Percentiles rank a stretch among this genome's conserved stretches.
These are phyloP conservation scores for Zymoseptoria ardabiliae DNA, from an alignment of 2,329 filamentous ascomycete genomes.

Conservation along the genomic window DNA sequence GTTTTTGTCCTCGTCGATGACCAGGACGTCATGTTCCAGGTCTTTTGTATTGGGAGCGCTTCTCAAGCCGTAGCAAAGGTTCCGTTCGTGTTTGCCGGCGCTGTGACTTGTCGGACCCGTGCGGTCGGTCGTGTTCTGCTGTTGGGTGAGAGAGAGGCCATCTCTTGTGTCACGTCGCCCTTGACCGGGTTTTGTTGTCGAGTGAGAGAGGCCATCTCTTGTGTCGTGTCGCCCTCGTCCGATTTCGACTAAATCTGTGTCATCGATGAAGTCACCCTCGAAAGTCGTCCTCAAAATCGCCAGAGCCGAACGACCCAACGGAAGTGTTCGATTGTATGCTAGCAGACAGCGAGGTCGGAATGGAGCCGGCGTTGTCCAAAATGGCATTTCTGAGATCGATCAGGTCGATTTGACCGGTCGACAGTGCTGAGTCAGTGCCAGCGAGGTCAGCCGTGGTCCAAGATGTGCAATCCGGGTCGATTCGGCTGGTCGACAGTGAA, in stretches of 20 bases:
- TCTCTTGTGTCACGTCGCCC: not conserved
- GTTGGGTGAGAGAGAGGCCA: not conserved
- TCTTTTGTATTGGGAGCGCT: conserved; percentile 59
- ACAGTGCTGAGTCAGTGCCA: no score
- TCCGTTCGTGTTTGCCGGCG: conserved; percentile 23
- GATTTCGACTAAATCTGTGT: conserved; percentile 39
- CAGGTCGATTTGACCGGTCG: no score
- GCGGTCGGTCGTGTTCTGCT: conserved; percentile 2
- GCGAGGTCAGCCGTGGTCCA: no score
- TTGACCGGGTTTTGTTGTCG: not conserved
- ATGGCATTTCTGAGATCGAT: no score
- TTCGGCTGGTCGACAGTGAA: no score
- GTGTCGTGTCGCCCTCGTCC: no score
- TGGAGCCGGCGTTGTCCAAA: no score
- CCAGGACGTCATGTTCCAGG: conserved; percentile 92
- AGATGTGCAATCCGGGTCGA: no score
- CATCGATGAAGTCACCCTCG: conserved; percentile 49
- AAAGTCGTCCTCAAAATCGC: conserved; percentile 49
- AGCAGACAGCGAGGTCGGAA: no score
- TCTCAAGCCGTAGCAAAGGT: conserved; percentile 64
- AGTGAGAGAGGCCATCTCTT: no score
- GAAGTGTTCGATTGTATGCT: conserved; percentile 31
- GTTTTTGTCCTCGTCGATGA: conserved; percentile 90
- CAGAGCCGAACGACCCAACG: conserved; percentile 25
- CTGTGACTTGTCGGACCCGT: conserved; percentile 25